phyloP scores from a whole-genome alignment of 305 asterid genomes.

The Fraxinus sp. region DNA sequence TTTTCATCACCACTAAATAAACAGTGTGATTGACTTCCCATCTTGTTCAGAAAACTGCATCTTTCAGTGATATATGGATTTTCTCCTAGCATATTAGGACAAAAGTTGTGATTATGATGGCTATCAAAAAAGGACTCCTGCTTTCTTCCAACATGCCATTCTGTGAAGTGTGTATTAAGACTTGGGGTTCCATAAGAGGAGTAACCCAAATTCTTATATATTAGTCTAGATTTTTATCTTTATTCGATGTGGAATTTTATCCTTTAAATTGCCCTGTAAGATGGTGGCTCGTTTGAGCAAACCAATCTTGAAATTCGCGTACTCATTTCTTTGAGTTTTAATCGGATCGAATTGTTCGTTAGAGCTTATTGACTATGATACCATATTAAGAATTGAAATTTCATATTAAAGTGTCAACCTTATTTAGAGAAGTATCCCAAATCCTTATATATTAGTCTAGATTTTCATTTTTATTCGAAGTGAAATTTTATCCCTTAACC shows the following conservation, averaged over 20 bases:
- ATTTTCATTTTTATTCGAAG: not conserved
- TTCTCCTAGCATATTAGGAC: conserved; percentile 7
- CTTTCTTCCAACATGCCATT: conserved; percentile 13
- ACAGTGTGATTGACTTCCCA: conserved; percentile 8
- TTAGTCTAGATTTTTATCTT: not conserved
- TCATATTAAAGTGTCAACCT: no score
- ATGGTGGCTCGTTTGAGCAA: not conserved
- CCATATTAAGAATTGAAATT: not conserved
- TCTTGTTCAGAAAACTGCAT: conserved; percentile 11
- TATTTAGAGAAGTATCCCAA: not conserved
- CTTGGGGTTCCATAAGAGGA: not conserved
- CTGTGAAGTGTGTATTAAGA: not conserved
- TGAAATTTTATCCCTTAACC: no score
- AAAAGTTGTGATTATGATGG: not conserved
- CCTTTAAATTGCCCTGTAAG: not conserved
- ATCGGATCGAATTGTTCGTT: not conserved
- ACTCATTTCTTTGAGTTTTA: no score
- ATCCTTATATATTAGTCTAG: not conserved
- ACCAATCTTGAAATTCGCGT: not conserved
- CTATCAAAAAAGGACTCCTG: not conserved
- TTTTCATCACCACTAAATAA: conserved; percentile 4
- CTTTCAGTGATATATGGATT: not conserved
- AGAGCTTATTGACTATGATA: not conserved
- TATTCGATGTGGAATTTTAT: not conserved
- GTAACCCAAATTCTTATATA: no score